Percentiles rank a stretch among this genome's conserved stretches.
phyloP scores from a whole-genome alignment of 2,329 filamentous ascomycete species.

The Thielaviopsis ethacetica region DNA sequence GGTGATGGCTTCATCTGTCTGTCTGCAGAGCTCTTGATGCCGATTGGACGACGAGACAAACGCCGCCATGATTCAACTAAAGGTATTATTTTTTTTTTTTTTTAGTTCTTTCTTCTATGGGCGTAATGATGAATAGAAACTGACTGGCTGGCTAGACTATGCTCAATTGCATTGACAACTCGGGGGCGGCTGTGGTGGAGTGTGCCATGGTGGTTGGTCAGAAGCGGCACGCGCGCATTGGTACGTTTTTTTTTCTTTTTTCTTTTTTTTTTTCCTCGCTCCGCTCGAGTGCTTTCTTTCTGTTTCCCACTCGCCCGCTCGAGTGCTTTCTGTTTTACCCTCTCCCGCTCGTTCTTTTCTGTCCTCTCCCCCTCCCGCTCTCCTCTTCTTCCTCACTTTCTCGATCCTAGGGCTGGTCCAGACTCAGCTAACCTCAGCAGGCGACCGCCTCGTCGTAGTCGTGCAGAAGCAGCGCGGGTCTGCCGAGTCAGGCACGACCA shows the following conservation, averaged over 20 bases:
- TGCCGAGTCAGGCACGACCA: slow-evolving; percentile 52
- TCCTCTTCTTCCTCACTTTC: no score
- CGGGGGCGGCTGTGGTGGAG: slow-evolving; percentile 90
- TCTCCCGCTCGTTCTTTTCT: no score
- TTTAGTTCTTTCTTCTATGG: background rate
- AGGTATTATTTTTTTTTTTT: slow-evolving; percentile 31
- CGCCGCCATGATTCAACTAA: slow-evolving; percentile 76
- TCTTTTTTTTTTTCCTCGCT: background rate
- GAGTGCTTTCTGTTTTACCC: no score
- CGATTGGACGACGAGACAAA: background rate
- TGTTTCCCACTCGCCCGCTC: no score
- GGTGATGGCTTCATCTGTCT: background rate
- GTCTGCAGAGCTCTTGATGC: no score
- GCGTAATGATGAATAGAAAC: no score
- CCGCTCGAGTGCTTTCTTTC: no score
- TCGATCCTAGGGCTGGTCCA: no score
- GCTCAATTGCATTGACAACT: slow-evolving; percentile 99
- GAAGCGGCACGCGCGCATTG: slow-evolving; percentile 76
- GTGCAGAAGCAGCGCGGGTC: slow-evolving; percentile 74
- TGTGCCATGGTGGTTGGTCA: slow-evolving; percentile 86
- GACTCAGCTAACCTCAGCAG: no score
- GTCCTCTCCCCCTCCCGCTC: no score
- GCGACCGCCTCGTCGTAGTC: slow-evolving; percentile 94
- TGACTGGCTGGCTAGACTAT: slow-evolving; percentile 47
- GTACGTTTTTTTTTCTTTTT: slow-evolving; percentile 29